Conservation (phyloP, 2,329 filamentous ascomycete species). For the Xylariaceae sp. region DNA sequence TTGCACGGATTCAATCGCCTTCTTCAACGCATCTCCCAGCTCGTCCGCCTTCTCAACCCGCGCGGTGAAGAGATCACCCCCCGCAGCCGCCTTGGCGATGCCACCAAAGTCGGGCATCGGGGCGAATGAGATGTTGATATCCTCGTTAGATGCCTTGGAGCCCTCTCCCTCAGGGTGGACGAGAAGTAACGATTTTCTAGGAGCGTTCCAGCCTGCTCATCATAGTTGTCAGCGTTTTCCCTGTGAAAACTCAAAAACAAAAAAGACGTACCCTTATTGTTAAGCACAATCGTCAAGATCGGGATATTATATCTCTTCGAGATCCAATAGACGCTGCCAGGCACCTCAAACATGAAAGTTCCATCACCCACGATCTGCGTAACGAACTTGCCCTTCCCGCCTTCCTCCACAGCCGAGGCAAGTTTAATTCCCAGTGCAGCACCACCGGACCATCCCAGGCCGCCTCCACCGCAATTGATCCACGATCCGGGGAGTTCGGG, state of each 20-base stretch:
- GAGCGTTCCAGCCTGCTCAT: constrained; percentile 53
- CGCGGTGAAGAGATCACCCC: constrained; percentile 49
- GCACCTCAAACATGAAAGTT: constrained; percentile 53
- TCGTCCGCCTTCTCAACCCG: constrained; percentile 44
- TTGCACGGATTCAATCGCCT: constrained; percentile 49
- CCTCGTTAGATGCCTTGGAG: constrained; percentile 54
- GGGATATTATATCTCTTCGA: constrained; percentile 51
- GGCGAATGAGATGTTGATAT: constrained; percentile 59
- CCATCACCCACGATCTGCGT: constrained; percentile 56
- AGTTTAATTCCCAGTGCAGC: constrained; percentile 49
- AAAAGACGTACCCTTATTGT: constrained; percentile 47
- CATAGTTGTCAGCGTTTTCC: constrained; percentile 6
- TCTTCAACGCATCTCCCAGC: constrained; percentile 43
- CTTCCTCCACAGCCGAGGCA: constrained; percentile 36
- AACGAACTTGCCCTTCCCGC: constrained; percentile 46
- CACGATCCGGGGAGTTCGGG: constrained; percentile 50
- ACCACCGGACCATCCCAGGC: constrained; percentile 51
- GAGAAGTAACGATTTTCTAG: constrained; percentile 51
- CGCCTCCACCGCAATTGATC: constrained; percentile 52
- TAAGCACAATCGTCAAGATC: constrained; percentile 51
- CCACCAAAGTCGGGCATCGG: constrained; percentile 56
- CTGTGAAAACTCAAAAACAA: neutral
- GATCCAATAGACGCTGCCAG: constrained; percentile 55
- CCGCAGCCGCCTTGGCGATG: constrained; percentile 57
- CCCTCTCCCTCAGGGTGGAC: constrained; percentile 56